These are phyloP conservation scores for Suillus tomentosus DNA, from an alignment of 768 basidiomycete species.

Conservation along the genomic window DNA sequence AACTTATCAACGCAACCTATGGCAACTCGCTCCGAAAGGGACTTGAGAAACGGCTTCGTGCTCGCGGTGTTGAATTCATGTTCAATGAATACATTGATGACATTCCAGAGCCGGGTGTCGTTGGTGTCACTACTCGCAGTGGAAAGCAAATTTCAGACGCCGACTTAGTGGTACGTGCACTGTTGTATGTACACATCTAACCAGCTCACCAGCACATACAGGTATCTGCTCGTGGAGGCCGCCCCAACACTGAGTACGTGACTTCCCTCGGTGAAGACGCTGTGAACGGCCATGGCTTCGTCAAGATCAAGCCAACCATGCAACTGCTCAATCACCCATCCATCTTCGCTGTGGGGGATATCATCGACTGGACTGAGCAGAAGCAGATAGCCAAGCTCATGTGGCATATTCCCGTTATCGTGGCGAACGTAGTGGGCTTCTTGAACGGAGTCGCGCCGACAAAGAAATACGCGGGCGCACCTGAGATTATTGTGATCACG, in stretches of 20 bases:
- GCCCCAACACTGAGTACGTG: constrained; percentile 58
- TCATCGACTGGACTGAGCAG: constrained; percentile 64
- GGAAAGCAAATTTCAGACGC: constrained; percentile 49
- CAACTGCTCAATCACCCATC: constrained; percentile 51
- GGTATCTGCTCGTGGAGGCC: constrained; percentile 35
- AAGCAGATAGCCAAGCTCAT: constrained; percentile 54
- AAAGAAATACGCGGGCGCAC: constrained; percentile 49
- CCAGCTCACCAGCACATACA: constrained; percentile 13
- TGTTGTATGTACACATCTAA: background rate
- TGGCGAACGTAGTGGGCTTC: constrained; percentile 49
- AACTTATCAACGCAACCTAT: constrained; percentile 61
- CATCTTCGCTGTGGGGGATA: constrained; percentile 69
- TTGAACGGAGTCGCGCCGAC: constrained; percentile 38
- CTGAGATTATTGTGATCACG: constrained; percentile 56
- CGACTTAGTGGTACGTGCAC: constrained; percentile 56
- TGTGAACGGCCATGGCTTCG: constrained; percentile 40
- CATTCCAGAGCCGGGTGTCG: constrained; percentile 38
- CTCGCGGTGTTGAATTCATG: constrained; percentile 51
- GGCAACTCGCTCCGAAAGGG: constrained; percentile 53
- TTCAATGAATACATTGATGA: constrained; percentile 55
- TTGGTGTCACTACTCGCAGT: constrained; percentile 49
- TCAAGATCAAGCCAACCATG: constrained; percentile 59
- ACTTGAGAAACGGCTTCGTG: constrained; percentile 42
- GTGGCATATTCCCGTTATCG: constrained; percentile 46
- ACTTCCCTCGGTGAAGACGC: constrained; percentile 42